Evolutionary conservation across 228 moss, liverwort and hornwort genomes (phyloP), one percentile per base, ranked within the genome.

Genomic region (Sphagnum fallax): DNA sequence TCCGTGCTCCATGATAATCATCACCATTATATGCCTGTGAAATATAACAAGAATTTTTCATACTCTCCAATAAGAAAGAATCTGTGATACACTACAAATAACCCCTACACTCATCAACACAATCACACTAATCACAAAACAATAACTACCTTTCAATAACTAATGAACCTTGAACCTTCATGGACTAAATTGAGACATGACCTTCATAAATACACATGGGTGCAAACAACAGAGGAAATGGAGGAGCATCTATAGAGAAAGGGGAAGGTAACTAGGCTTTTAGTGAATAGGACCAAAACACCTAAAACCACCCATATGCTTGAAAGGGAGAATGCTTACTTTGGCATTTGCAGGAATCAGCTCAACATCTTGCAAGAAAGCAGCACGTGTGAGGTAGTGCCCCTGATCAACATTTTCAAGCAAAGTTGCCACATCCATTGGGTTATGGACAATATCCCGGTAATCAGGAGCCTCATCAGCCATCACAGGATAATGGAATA

Each of bases 391-490:
- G 53, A 79, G 63, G 70, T 79, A 91, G 1, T 73, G 73, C 4
- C 91, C 89, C 63, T 77, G 84, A 53, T 92, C 91, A 69, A 92
- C 91, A 7, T 83, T 82, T 64, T 92, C 89, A 66, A 92, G 79
- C 81, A 92, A 72, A 5, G 89, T 87, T 14, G 91, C 89, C 74
- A 92, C 91, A 71, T 92, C 91, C 91, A 89, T 92, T 70, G 91
- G 91, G 65, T 83, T 92, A 71, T 89, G 84, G 67, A 92, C 91
- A 5, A 89, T 73, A 10, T 76, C 83, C 11, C 84, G 84, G 68
- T 92, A 92, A 62, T 89, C 87, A 4, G 91, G 91, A 59, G 89
- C 91, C 81, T 92, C 91, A 60, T 89, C 89, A 72, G 89, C 91
- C 79, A 83, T 70, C 61, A 92, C 89, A 8, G 91, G 91, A 72